Evolutionary conservation across 164 flowering plant species (phyloP).

Genomic region (Annona cherimola): DNA sequence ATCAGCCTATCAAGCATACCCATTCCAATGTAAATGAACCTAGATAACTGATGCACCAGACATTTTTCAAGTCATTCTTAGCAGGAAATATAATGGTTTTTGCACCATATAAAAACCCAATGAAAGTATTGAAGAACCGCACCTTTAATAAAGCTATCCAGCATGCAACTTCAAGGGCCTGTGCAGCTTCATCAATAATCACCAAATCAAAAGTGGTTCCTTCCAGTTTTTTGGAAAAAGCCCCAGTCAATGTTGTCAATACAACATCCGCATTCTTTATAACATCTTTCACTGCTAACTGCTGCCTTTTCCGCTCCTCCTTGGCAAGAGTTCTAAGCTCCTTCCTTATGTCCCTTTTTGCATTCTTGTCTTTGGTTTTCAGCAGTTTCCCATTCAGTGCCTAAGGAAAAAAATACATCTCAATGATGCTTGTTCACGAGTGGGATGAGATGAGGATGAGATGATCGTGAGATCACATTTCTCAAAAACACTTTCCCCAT

Average conservation of each 20-base stretch:
- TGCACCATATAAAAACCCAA: background rate
- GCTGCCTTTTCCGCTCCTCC: conserved; percentile 96
- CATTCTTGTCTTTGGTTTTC: conserved; percentile 78
- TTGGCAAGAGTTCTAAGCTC: conserved; percentile 88
- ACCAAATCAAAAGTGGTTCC: conserved; percentile 76
- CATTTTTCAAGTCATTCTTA: no score
- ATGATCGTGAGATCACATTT: no score
- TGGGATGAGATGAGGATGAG: no score
- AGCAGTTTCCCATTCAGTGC: conserved; percentile 81
- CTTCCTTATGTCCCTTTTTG: conserved; percentile 82
- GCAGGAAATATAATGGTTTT: background rate
- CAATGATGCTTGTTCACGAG: no score
- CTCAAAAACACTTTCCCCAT: no score
- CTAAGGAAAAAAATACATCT: conserved; percentile 30
- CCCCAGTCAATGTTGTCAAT: conserved; percentile 92
- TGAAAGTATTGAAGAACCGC: conserved; percentile 2
- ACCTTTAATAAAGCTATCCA: conserved; percentile 97
- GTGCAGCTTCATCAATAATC: conserved; percentile 99
- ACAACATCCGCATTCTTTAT: conserved; percentile 82
- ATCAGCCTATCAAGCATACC: no score
- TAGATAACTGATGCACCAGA: no score
- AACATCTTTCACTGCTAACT: conserved; percentile 90
- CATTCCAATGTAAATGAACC: no score
- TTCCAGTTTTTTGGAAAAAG: conserved; percentile 63
- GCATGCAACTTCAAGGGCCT: conserved; percentile 96